Percentiles rank a stretch among this genome's conserved stretches.
phyloP scores from a whole-genome alignment of 2,329 filamentous ascomycete species.

The Paecilomyces variotii region DNA sequence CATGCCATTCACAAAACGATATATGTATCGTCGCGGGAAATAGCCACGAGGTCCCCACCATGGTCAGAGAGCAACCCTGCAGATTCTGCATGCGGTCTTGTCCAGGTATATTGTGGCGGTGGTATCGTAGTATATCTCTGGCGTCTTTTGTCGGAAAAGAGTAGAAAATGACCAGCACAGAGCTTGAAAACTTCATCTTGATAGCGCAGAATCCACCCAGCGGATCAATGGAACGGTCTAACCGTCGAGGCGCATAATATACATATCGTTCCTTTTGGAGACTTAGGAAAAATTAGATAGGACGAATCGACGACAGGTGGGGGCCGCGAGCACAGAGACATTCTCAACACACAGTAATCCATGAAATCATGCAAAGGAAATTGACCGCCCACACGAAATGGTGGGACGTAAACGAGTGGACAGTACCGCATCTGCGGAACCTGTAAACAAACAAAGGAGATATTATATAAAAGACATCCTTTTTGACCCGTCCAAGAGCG shows the following conservation, averaged over 20 bases:
- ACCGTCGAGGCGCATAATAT: not conserved
- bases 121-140: not conserved
- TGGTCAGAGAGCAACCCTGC: not conserved
- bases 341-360: not conserved
- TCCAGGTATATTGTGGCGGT: not conserved
- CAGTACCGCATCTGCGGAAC: not conserved
- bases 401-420: not conserved
- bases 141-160: not conserved
- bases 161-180: not conserved
- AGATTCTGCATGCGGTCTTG: not conserved
- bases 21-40: not conserved
- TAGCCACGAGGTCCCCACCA: not conserved
- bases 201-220: not conserved
- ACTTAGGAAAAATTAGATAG: not conserved
- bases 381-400: not conserved
- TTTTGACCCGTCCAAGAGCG: not conserved
- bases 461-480: not conserved
- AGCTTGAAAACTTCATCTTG: not conserved
- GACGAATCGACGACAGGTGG: not conserved
- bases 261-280: not conserved
- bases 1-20: not conserved
- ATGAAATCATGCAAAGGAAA: not conserved
- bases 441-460: not conserved
- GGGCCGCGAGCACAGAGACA: not conserved
- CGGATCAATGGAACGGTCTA: not conserved